Evolutionary conservation across 169 alveolate species (phyloP), one percentile per base, ranked within the genome.

Genomic region (Eimeria maxima): DNA sequence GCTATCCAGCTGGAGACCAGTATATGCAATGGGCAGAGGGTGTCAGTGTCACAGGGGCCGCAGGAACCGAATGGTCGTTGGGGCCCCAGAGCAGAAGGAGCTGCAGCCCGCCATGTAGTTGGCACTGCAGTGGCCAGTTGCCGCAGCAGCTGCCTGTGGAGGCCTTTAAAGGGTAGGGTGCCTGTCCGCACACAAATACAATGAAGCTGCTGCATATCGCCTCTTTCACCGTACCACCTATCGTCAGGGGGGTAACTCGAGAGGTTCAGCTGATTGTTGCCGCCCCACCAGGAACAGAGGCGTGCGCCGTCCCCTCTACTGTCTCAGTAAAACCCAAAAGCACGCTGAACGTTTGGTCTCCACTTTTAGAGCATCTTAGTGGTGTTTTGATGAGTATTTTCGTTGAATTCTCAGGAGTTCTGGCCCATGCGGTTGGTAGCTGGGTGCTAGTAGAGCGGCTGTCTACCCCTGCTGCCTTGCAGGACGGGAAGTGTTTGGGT

Each of bases 131-230:
- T 93, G 27, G 87, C 96, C 22, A 55, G 45, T 6, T 80, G 96
- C 67, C 86, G 96, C 55, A 88, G 93, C 76, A 83, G 96, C 63
- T 80, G 94, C 78, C 76, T 93, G 3, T 93, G 96, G 96, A 93
- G 80, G 81, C 89, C 96, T 42, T 74, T 57, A 44, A 87, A 93
- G n/a, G 96, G 96, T 93, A 47, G 44, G 94, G 24, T 18, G 47
- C 47, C 47, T 22, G 4, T 69, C 22, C 8, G 22, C 78, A 29
- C 47, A 69, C 45, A 69, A 29, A 10, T 7, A 6, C 74, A n/a
- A 20, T 0, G 74, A 65, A 24, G 42, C 14, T 65, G 16, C 74
- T 65, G 14, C 74, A 6, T n/a, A 6, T 7, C 42, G 10, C 7
- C 74, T 33, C 33, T 65, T 24, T n/a, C 44, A 14, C 76, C 10